Base-by-base conservation (phyloP, 257 asterid genomes). In the Eustoma russellianum region DNA sequence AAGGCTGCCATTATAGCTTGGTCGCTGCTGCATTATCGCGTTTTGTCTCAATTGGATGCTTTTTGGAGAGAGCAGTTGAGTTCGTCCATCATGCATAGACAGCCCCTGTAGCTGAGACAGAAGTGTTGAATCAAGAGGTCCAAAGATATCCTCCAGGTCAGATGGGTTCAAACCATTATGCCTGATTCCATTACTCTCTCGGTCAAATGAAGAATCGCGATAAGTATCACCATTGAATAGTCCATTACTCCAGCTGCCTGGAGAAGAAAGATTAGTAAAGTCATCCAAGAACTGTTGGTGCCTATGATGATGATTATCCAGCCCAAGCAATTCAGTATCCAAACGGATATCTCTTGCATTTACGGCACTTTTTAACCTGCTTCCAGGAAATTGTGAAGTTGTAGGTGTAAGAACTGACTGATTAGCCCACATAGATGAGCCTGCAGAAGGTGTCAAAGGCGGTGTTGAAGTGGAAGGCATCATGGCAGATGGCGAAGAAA, bases 391-490 rank as follows among this genome's bases (percentile, higher is more conserved):
- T 41, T 66, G 73, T 60, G 70, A 18, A 33, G 69, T 60, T 33
- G 77, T 74, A 38, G 77, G 69, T 34, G 65, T 49, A 48, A 45
- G 70, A 18, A 19, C 45, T 41, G 64, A 46, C 48, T 66, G 77
- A 15, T 56, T 51, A 9, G 64, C 35, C 80, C 78, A 73, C 38
- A 57, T 12, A 40, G 68, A 60, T 47, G 69, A 57, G 5, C 65
- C 64, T 5, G 68, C 61, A 1, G 68, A 24, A 47, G 76, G 74
- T 8, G 74, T 55, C 66, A 59, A 40, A n/a, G 76, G 76, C 12
- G 80, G 69, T 10, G 80, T 64, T 28, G 71, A 68, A 33, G 63
- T 46, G 12, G 74, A 53, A 14, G 70, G 70, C 60, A 66, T 45
- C 64, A 71, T 57, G 43, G 60, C 33, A 62, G 77, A 54, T 38